Evolutionary conservation across 2,329 filamentous ascomycete species (phyloP), one percentile per base, ranked within the genome.

Genomic region (Calonectria pauciramosa): DNA sequence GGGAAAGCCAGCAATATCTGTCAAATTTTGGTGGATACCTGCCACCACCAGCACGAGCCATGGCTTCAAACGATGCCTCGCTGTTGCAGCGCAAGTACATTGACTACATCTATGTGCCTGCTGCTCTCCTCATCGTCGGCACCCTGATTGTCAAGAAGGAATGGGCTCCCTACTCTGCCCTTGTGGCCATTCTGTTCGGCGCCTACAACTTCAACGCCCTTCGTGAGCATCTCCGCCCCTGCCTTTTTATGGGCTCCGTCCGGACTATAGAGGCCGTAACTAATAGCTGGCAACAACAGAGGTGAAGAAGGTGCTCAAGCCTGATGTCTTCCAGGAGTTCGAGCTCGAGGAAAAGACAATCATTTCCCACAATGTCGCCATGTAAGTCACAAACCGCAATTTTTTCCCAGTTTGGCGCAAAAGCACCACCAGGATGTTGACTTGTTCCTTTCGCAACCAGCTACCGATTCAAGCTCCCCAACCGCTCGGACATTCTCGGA

Each of bases 301-400:
- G 84, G 90, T 93, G 76, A 92, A 93, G 85, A 96, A 95, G 86
- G 93, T 97, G 78, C 91, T 99, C 80, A 96, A 96, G 88, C 95
- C 96, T 38, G 92, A 93, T 80, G 90, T 90, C 66, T 98, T 98
- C 91, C 96, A 98, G 85, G 92, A 98, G 73, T 98, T 98, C 84
- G 93, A 95, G 85, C 93, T 99, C 81, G 93, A 94, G 86, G 95
- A 99, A 87, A 99, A 98, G 92, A 99, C 94, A 18, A 91, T 97
- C 79, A 93, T 99, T 82, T 98, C 96, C 38, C 97, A 99, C 92
- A 99, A 99, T 90, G 96, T 98, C 75, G 96, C 96, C 86, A 98
- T 99, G 94, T 96, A 87, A 83, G 91, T 86, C 49, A 6, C 59
- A 16, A 36, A 28, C 54, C 26, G 49, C 20, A 66, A 36, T 36